These are phyloP conservation scores for Cryptococcus neoformans DNA, from an alignment of 1,284 basidiomycete genomes.

Conservation along the genomic window DNA sequence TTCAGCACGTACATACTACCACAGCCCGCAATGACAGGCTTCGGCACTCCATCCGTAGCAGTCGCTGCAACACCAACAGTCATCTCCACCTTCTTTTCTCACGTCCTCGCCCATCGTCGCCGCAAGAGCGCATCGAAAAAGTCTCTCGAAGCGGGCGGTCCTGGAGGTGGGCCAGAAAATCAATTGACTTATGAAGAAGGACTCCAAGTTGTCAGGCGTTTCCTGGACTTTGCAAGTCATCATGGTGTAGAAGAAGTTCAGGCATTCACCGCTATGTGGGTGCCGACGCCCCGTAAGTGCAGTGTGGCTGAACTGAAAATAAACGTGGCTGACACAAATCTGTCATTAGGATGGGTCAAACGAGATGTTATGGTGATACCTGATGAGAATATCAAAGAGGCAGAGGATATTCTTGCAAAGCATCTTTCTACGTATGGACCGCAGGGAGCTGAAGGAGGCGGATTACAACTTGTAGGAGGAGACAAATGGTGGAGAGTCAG, in stretches of 20 bases:
- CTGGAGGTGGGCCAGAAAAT: conserved; percentile 39
- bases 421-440: conserved; percentile 41
- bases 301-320: neutral
- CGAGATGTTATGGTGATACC: conserved; percentile 44
- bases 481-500: conserved; percentile 93
- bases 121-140: conserved; percentile 18
- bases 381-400: conserved; percentile 32
- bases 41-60: conserved; percentile 39
- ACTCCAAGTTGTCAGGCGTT: conserved; percentile 38
- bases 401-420: conserved; percentile 41
- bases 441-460: conserved; percentile 30
- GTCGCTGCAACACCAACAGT: conserved; percentile 43
- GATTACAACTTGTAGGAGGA: conserved; percentile 62
- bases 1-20: no score
- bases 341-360: conserved; percentile 40
- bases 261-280: conserved; percentile 46
- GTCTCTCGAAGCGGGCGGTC: conserved; percentile 24
- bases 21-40: conserved; percentile 19
- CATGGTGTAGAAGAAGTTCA: conserved; percentile 50
- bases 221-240: conserved; percentile 41
- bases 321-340: neutral
- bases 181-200: conserved; percentile 47
- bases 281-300: conserved; percentile 41
- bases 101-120: conserved; percentile 28
- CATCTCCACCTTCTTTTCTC: conserved; percentile 43